Base-by-base conservation (phyloP, 192 early-diverging fungal genomes). In the Linnemannia zychae region DNA sequence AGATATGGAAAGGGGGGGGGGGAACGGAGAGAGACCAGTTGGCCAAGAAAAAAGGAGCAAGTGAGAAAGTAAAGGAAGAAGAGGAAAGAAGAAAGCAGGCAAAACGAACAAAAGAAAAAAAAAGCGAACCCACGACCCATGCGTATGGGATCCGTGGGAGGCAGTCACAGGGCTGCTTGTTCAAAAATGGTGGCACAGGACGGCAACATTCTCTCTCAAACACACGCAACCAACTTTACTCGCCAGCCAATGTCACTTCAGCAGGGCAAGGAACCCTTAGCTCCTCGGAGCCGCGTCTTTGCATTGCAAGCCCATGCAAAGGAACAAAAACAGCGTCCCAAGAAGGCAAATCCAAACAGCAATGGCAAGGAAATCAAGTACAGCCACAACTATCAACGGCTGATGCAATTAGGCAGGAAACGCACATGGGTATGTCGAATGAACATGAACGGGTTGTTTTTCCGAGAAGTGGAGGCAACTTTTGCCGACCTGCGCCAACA, bases 121-220 rank as follows among this genome's bases (percentile, higher is more conserved):
- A 49, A 44, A 31, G 33, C 16, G 50, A 31, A 65, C 47, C 22
- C 48, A 36, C 71, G 33, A 46, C 36, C 9, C 20, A 63, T 7
- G 18, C 11, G n/a, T n/a, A n/a, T n/a, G 24, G 22, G 50, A 37
- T 75, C 73, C 22, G 4, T 15, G 70, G 44, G 44, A 24, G 53
- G 31, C 53, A 75, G 73, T 75, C 73, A 75, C 50, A 63, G 1
- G 57, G 53, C 6, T 7, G n/a, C n/a, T 7, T 57, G 17, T 52
- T 6, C 13, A 63, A 63, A 60, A 63, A 63, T 63, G 57, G 57
- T 63, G 57, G 57, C 57, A 63, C 57, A 63, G 28, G 9, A 12
- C 57, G 28, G 57, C 57, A 3, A 63, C 57, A 60, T 15, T 17
- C 48, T 49, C 48, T 49, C 53, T 24, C n/a, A 28, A n/a, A 60